phyloP scores from a whole-genome alignment of 345 rosid genomes.

The Physaria fendleri region DNA sequence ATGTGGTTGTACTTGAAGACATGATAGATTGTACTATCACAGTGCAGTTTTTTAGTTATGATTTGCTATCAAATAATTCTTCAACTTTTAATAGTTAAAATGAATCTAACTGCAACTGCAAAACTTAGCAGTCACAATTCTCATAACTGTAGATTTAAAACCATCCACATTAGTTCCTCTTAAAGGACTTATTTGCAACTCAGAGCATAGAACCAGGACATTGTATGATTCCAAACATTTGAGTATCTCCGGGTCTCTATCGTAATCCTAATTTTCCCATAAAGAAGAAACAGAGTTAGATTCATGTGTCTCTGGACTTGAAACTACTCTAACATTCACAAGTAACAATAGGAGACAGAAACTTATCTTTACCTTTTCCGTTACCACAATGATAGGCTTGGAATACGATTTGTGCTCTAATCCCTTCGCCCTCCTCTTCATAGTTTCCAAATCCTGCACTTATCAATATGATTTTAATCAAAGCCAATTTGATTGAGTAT shows the following conservation, averaged over 20 bases:
- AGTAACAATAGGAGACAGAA: background rate
- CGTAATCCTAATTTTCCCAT: slow-evolving; percentile 52
- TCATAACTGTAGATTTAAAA: slow-evolving; percentile 40
- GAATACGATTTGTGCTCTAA: slow-evolving; percentile 40
- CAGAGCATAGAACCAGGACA: slow-evolving; percentile 55
- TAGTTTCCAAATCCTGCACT: slow-evolving; percentile 52
- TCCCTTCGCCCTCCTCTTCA: slow-evolving; percentile 37
- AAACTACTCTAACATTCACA: background rate
- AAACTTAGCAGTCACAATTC: slow-evolving; percentile 27
- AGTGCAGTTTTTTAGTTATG: too few relatives aligned
- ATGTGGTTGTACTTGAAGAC: background rate
- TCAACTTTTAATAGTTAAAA: too few relatives aligned
- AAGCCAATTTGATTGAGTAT: background rate
- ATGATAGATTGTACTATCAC: background rate
- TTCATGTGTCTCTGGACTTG: background rate
- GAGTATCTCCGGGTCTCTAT: slow-evolving; percentile 64
- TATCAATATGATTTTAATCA: background rate
- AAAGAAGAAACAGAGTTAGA: background rate
- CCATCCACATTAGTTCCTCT: slow-evolving; percentile 31
- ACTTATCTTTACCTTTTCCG: slow-evolving; percentile 55
- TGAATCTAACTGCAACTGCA: slow-evolving; percentile 7
- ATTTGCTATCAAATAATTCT: too few relatives aligned
- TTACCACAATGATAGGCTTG: slow-evolving; percentile 53
- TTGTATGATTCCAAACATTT: slow-evolving; percentile 40
- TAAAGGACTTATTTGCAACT: slow-evolving; percentile 39